phyloP scores from a whole-genome alignment of 768 basidiomycete genomes.

The Russula abietina region DNA sequence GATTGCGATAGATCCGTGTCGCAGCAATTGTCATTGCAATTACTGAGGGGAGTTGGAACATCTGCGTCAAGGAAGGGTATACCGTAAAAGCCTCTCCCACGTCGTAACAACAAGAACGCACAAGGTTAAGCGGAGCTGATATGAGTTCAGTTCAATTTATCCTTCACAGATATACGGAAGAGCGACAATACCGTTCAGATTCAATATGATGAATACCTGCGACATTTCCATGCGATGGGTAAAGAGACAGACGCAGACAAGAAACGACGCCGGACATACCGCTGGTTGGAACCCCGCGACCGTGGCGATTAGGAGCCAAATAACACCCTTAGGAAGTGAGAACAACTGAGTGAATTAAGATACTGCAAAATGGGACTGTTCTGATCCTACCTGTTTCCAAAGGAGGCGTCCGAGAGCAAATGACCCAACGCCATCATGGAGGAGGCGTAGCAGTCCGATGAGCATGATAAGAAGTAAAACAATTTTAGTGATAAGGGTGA shows the following conservation, averaged over 20 bases:
- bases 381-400: background rate
- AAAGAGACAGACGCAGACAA: background rate
- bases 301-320: background rate
- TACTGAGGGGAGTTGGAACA: background rate
- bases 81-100: background rate
- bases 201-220: background rate
- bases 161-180: background rate
- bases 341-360: background rate
- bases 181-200: background rate
- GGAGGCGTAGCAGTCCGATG: background rate
- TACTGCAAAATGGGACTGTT: background rate
- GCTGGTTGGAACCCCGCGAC: background rate
- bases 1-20: background rate
- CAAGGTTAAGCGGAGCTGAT: background rate
- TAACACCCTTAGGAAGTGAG: background rate
- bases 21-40: background rate
- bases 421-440: background rate
- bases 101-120: background rate
- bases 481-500: background rate
- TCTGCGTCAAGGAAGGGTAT: background rate
- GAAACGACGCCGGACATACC: background rate
- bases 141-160: background rate
- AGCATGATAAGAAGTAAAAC: background rate
- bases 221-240: background rate
- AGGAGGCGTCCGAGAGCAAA: background rate